Evolutionary conservation across 2,329 filamentous ascomycete species (phyloP).

Genomic region (Pestalotiopsis sp.): DNA sequence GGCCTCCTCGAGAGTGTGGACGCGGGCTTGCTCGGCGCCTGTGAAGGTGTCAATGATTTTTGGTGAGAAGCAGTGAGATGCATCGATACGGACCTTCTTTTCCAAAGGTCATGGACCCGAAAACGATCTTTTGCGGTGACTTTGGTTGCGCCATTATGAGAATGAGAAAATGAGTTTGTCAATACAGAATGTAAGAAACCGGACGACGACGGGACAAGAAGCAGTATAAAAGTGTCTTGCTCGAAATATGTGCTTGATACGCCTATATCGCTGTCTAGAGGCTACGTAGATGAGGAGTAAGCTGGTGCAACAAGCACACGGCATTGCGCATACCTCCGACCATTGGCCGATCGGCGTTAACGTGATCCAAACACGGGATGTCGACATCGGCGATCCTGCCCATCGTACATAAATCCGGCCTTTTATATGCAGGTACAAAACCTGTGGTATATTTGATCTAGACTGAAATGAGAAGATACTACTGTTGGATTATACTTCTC

Average conservation of each 20-base stretch:
- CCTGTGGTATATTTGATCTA: neutral
- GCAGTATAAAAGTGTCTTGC: too few species aligned
- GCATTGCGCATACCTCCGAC: neutral
- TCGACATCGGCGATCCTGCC: neutral
- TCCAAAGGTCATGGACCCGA: conserved; percentile 10
- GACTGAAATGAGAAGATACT: too few species aligned
- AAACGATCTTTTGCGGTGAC: conserved; percentile 6
- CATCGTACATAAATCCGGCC: neutral
- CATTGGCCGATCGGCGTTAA: conserved; percentile 7
- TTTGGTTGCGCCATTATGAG: conserved; percentile 6
- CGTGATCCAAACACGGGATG: neutral
- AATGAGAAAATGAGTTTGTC: neutral
- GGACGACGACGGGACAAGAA: neutral
- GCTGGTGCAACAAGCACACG: neutral
- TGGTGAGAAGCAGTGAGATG: neutral
- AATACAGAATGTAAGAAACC: too few species aligned
- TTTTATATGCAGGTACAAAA: neutral
- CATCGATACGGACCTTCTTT: neutral
- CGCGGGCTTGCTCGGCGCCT: conserved; percentile 7
- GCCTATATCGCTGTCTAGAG: neutral
- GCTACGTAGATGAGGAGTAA: neutral
- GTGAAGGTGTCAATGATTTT: neutral
- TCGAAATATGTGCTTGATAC: neutral
- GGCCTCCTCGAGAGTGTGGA: neutral
- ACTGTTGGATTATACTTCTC: too few species aligned